Base-by-base conservation (phyloP, 192 early-diverging fungal genomes). In the Spinellus fusiger region DNA sequence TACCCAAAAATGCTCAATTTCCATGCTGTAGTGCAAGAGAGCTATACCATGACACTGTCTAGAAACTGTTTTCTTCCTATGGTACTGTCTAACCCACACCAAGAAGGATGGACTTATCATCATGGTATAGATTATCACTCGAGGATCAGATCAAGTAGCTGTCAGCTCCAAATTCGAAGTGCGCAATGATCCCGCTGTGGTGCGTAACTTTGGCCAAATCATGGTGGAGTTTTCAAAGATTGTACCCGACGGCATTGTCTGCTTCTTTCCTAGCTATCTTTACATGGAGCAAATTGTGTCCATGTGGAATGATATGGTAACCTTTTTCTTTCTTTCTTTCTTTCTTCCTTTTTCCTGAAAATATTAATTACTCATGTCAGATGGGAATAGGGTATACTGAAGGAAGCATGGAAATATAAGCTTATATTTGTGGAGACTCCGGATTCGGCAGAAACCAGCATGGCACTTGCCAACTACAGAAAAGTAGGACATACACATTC, bases 381-480 rank as follows among this genome's bases (percentile, higher is more conserved):
- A 33, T 40, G 10, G 13, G 29, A 15, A 22, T 31, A 89, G 87
- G 95, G 94, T 38, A 88, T 99, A 40, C 74, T 99, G 55, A 89
- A 90, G 59, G 92, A 95, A 59, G 86, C 95, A 31, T 88, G 95
- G 79, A 98, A 95, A 68, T 85, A 93, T 67, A 99, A 99, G 74
- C 78, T 99, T 20, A 93, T 99, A n/a, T 98, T 98, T 73, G 94
- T 99, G 47, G 98, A 99, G 66, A 99, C 98, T 4, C 98, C 98
- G 3, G 96, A 98, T 79, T 94, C 96, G 0, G 88, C 94, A 22
- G 98, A 99, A 71, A 99, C 98, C 1, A 91, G 86, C 28, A 68
- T 98, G 13, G 98, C 96, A 0, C 66, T 99, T 52, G 92, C 95
- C 37, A 99, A 96, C 70, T 99, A 98, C 72, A 82, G 96, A 51